Evolutionary conservation across 176 grass and related monocot genomes (phyloP), one percentile per base, ranked within the genome.

Genomic region (Chrysopogon serrulatus): DNA sequence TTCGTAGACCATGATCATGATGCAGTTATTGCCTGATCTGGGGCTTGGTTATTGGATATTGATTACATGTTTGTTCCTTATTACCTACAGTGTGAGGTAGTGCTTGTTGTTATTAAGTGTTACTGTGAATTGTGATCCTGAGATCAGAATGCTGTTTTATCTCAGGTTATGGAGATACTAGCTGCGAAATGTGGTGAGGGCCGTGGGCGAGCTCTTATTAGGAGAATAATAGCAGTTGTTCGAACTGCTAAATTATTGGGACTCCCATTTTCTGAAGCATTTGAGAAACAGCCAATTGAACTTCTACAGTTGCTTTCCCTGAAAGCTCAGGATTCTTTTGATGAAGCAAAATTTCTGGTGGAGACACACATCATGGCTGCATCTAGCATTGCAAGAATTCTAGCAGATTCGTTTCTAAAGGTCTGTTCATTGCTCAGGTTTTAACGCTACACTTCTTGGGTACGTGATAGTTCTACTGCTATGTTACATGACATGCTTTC

Each of bases 401-500:
- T 98, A 33, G 82, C 89, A 57, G 96, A 98, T 87, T 95, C 91
- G 5, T 98, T 95, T 88, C 71, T 98, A 71, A 98, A 95, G 96
- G 96, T 88, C 60, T 79, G 67, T 45, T 82, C 31, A 60, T 35
- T 83, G 18, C 47, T 40, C 87, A 81, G 68, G 63, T 74, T 81
- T 74, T 89, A 49, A 30, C 60, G 76, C n/a, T 42, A 15, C 32
- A 62, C 28, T 23, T 86, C 44, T 71, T 81, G 4, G 45, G 41
- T 73, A 79, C 34, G 33, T 53, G 24, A 86, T 79, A 69, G 21
- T 81, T 18, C 76, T 79, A 61, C 68, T 81, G n/a, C 75, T 79
- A 60, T 79, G 1, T 83, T 81, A 59, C 16, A 43, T 79, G 65
- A 71, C n/a, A 74, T 82, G 36, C 30, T 35, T 80, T 80, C 74